Evolutionary conservation across 2,329 filamentous ascomycete species (phyloP).

Genomic region (Shiraia sp.): DNA sequence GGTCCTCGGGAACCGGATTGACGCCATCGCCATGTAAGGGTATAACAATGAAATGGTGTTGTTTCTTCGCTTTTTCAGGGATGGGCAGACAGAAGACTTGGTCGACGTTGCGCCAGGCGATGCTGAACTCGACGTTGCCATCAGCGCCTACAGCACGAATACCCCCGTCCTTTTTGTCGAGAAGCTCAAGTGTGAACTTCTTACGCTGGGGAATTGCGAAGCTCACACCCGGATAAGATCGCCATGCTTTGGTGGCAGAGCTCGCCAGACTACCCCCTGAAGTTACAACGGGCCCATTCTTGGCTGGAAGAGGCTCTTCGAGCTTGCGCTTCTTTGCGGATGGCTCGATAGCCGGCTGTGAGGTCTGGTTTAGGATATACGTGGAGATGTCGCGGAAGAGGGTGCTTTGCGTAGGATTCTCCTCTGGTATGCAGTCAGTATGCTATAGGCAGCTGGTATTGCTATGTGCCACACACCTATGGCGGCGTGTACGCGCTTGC

Average conservation of each 20-base stretch:
- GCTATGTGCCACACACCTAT: constrained; percentile 29
- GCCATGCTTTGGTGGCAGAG: constrained; percentile 30
- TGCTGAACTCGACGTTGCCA: constrained; percentile 58
- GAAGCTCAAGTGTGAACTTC: constrained; percentile 64
- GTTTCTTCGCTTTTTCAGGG: constrained; percentile 66
- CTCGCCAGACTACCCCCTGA: constrained; percentile 25
- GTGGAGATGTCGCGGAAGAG: constrained; percentile 45
- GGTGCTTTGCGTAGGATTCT: constrained; percentile 35
- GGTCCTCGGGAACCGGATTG: constrained; percentile 47
- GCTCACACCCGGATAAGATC: constrained; percentile 54
- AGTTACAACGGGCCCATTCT: constrained; percentile 17
- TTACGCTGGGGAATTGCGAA: constrained; percentile 66
- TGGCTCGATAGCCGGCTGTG: constrained; percentile 28
- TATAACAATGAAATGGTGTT: constrained; percentile 66
- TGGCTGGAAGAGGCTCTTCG: constrained; percentile 28
- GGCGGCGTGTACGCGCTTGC: constrained; percentile 43
- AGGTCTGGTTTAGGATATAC: constrained; percentile 35
- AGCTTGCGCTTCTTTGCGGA: constrained; percentile 47
- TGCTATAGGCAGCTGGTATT: not conserved
- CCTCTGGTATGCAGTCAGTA: constrained; percentile 20
- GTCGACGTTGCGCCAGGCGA: constrained; percentile 57
- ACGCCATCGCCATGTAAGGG: constrained; percentile 57
- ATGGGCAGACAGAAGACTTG: constrained; percentile 65
- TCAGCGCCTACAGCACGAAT: constrained; percentile 56
- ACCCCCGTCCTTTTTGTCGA: constrained; percentile 47